These are phyloP conservation scores for Plasmodium vivax DNA, from an alignment of 169 alveolate species.

Conservation along the genomic window DNA sequence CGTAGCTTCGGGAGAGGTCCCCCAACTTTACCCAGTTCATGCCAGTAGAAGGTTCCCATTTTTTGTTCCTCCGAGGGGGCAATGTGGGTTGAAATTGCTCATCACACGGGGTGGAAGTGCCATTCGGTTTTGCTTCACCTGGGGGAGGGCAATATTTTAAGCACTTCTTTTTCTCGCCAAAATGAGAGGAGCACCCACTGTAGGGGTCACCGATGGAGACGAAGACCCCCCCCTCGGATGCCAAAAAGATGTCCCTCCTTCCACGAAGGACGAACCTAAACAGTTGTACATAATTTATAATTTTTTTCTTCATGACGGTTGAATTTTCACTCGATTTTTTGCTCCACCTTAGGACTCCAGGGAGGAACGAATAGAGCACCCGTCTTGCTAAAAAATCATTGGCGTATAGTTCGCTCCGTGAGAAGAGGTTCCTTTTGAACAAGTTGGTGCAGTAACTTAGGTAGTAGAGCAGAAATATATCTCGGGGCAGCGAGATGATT, in stretches of 20 bases:
- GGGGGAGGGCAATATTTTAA: neutral
- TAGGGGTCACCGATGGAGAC: neutral
- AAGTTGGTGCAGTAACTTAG: slow-evolving; percentile 12
- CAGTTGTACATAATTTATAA: slow-evolving; percentile 8
- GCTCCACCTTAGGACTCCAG: neutral
- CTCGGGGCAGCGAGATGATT: neutral
- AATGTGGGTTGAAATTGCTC: neutral
- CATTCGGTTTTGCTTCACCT: neutral
- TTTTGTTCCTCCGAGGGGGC: neutral
- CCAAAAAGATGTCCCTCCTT: slow-evolving; percentile 2
- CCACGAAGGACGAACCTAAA: slow-evolving; percentile 6
- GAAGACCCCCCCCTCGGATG: neutral
- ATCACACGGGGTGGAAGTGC: neutral
- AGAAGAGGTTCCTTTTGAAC: slow-evolving; percentile 2
- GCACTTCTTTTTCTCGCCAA: neutral
- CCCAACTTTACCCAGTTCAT: neutral
- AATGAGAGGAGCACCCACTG: neutral
- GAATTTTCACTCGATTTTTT: neutral
- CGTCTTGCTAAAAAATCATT: neutral
- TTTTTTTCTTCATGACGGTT: neutral
- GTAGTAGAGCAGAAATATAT: slow-evolving; percentile 42
- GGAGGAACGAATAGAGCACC: neutral
- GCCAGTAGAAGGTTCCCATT: neutral
- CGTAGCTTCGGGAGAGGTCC: neutral
- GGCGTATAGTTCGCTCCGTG: neutral